Evolutionary conservation across 2,329 filamentous ascomycete species (phyloP).

Genomic region (Pyrenochaeta sp.): DNA sequence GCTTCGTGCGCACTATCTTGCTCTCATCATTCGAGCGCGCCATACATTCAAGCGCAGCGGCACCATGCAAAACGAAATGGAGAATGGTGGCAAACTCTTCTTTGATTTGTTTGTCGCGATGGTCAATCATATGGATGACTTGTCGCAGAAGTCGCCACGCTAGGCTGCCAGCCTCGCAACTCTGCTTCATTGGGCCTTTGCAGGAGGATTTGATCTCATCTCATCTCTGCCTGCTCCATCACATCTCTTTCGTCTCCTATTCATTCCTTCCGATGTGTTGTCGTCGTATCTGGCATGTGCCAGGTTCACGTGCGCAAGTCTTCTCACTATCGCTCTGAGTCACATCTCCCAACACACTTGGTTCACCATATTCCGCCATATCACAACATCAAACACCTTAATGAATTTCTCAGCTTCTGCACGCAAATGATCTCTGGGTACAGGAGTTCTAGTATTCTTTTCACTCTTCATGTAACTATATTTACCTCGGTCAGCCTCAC

Average conservation of each 20-base stretch:
- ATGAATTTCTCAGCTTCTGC: slow-evolving; percentile 19
- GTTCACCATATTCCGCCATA: background rate
- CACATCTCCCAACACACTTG: slow-evolving; percentile 17
- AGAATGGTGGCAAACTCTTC: slow-evolving; percentile 83
- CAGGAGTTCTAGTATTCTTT: no score
- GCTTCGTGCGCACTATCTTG: slow-evolving; percentile 87
- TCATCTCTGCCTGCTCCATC: slow-evolving; percentile 23
- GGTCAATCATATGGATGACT: slow-evolving; percentile 77
- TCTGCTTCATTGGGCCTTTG: slow-evolving; percentile 8
- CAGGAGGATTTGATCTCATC: slow-evolving; percentile 13
- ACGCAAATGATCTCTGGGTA: slow-evolving; percentile 13
- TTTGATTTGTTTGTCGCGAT: slow-evolving; percentile 94
- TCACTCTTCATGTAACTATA: slow-evolving; percentile 43
- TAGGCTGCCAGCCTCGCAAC: slow-evolving; percentile 25
- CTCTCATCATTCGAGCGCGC: slow-evolving; percentile 87
- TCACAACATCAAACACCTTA: slow-evolving; percentile 7
- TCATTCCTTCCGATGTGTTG: slow-evolving; percentile 22
- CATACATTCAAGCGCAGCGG: slow-evolving; percentile 91
- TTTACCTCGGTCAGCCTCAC: slow-evolving; percentile 29
- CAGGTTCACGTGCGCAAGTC: slow-evolving; percentile 20
- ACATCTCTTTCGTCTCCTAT: slow-evolving; percentile 18
- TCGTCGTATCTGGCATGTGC: slow-evolving; percentile 19
- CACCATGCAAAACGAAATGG: slow-evolving; percentile 96
- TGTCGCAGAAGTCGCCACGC: slow-evolving; percentile 38
- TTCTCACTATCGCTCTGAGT: slow-evolving; percentile 30